Conservation (phyloP, 345 rosid species). For the Adansonia digitata region DNA sequence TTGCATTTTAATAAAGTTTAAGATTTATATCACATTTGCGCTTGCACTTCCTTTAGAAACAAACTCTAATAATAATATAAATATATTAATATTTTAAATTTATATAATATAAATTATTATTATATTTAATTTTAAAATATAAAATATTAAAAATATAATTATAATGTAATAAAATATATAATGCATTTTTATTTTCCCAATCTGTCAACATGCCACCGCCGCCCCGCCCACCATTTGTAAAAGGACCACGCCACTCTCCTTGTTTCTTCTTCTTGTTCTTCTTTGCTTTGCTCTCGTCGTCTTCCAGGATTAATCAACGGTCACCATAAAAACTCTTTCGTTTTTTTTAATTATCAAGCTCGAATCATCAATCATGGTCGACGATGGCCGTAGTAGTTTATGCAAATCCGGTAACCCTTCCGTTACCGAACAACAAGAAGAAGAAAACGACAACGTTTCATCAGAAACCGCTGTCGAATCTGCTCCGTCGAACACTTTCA, state of each 20-base stretch:
- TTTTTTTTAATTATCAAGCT: not conserved
- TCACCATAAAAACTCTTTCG: not conserved
- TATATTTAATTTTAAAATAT: too few species aligned
- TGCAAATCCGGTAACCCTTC: conserved; percentile 23
- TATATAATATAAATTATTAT: too few species aligned
- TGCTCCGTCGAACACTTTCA: conserved; percentile 39
- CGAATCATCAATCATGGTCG: conserved; percentile 21
- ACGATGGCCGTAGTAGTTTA: too few species aligned
- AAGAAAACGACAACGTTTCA: conserved; percentile 37
- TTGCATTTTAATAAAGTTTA: conserved; percentile 1
- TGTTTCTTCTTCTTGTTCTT: conserved; percentile 21
- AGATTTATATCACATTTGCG: conserved; percentile 37
- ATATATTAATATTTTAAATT: too few species aligned
- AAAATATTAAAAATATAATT: too few species aligned
- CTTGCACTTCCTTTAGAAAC: conserved; percentile 45
- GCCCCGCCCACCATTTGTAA: conserved; percentile 34
- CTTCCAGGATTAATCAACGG: not conserved
- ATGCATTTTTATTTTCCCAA: too few species aligned
- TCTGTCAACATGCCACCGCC: conserved; percentile 44
- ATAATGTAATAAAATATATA: too few species aligned
- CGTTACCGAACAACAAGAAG: conserved; percentile 21
- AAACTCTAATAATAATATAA: too few species aligned
- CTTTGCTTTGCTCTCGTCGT: conserved; percentile 4
- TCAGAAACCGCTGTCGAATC: conserved; percentile 55
- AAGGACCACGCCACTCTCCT: conserved; percentile 21